Conservation (phyloP, 2,329 filamentous ascomycete genomes). For the Colletotrichum caudatum region DNA sequence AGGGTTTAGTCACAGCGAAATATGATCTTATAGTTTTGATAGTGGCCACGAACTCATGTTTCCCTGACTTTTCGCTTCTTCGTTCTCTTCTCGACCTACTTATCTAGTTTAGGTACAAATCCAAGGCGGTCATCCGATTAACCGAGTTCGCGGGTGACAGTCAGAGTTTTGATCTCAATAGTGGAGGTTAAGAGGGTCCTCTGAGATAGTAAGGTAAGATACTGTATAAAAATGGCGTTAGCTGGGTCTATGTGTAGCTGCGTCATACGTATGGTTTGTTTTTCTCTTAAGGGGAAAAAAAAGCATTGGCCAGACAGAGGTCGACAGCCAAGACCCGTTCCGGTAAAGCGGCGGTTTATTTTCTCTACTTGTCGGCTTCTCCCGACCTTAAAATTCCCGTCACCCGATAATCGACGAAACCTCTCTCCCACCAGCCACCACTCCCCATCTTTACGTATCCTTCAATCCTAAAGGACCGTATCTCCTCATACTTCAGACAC, state of each 20-base stretch:
- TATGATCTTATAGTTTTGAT: too few species aligned
- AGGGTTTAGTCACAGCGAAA: not conserved
- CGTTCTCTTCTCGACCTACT: too few species aligned
- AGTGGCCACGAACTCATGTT: not conserved
- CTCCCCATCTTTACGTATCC: conserved; percentile 43
- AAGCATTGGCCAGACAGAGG: not conserved
- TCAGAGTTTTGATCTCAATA: too few species aligned
- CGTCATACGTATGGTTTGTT: too few species aligned
- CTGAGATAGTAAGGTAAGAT: too few species aligned
- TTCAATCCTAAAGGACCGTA: conserved; percentile 44
- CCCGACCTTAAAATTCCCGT: conserved; percentile 35
- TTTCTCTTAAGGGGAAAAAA: too few species aligned
- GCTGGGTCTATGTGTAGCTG: too few species aligned
- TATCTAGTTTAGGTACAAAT: too few species aligned
- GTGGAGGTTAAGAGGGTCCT: too few species aligned
- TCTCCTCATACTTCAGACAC: conserved; percentile 54
- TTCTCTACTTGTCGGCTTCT: conserved; percentile 7
- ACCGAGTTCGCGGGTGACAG: too few species aligned
- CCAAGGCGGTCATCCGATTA: too few species aligned
- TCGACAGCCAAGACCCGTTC: conserved; percentile 20
- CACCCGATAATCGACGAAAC: conserved; percentile 30
- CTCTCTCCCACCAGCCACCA: conserved; percentile 20
- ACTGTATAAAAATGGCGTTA: too few species aligned
- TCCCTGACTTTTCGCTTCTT: not conserved
- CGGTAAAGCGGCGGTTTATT: conserved; percentile 32